Base-by-base conservation (phyloP, 2,329 filamentous ascomycete genomes). In the Zalaria sp. region DNA sequence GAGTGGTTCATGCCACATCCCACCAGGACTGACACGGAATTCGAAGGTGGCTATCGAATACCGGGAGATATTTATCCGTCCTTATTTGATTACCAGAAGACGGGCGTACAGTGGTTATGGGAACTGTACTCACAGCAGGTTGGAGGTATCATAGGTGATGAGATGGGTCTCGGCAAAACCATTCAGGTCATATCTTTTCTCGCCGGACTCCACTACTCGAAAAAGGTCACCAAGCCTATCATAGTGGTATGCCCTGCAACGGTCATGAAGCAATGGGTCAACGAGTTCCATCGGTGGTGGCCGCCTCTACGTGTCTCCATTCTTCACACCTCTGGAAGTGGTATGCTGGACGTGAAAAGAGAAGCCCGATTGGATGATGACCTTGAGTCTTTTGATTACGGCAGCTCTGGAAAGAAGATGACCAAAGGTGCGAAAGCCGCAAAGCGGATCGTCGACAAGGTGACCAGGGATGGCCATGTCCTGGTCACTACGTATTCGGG, bases 201-300 rank as follows among this genome's bases (percentile, higher is more conserved):
- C 38, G 88, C 91, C 3, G 85, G 86, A 3, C 66, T 98, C 5
- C 91, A 98, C 57, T 88, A 95, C 61, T 96, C 87, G 62, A 83
- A 81, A 51, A 83, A 79, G 53, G 73, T 96, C 25, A 75, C 73
- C 25, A 85, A 85, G 45, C 91, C 91, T 0, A 79, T 93, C 35
- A 85, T 98, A 45, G 75, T 98, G 5, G 87, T 98, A 3, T 88
- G 87, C 39, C 91, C 91, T 2, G 89, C 89, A 3, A 98, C 91
- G 0, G 82, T 98, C 25, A 80, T 98, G 65, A 83, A 86, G 46
- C 91, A 98, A 58, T 98, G 91, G 91, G 91, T 95, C 8, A 93
- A 93, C 49, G 91, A 98, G 56, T 96, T 98, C 52, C 93, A 98
- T 62, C 79, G 81, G 8, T 98, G 93, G 93, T 98, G 93, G 93